Evolutionary conservation across 2,329 filamentous ascomycete species (phyloP), one percentile per base, ranked within the genome.

Genomic region (Fusarium annulatum): DNA sequence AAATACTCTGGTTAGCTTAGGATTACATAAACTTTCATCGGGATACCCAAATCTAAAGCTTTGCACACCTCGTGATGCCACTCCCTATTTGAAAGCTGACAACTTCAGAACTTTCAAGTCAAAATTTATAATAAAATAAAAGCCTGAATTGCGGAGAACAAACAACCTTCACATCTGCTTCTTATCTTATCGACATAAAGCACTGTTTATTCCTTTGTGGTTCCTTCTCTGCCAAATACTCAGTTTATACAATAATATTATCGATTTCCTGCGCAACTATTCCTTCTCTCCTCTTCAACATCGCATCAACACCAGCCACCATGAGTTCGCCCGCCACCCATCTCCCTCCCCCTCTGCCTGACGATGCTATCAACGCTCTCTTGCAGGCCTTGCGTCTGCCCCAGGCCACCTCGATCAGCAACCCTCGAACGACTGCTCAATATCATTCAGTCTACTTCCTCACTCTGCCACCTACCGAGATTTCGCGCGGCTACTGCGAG

Each of bases 41-140:
- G 12, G 30, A 33, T 2, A 11, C 30, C 30, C 30, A 33, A 41
- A 42, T 19, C 14, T 1, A 23, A 23, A 23, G 0, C 2, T 12
- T 23, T 7, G n/a, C 2, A 9, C n/a, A 23, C n/a, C 9, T 1
- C 0, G 15, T 43, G n/a, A 42, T 42, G 2, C 9, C 15, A n/a
- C 5, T 42, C 9, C 8, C 14, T 2, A n/a, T n/a, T 9, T 14
- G 0, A 9, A 21, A n/a, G 39, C 39, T 9, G 19, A 5, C 12
- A 23, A 7, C 15, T 43, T 5, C 8, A 28, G 45, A 28, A 30
- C 6, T 9, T 7, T 21, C 0, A 5, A 30, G 9, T 16, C 9
- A 21, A 15, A 21, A 3, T 16, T n/a, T 3, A 30, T 10, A 5
- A 30, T 19, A 30, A 8, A 30, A 3, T 21, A 5, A 28, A 48